Evolutionary conservation across 305 asterid genomes (phyloP), one percentile per base, ranked within the genome.

Genomic region (Euphrasia arctica): DNA sequence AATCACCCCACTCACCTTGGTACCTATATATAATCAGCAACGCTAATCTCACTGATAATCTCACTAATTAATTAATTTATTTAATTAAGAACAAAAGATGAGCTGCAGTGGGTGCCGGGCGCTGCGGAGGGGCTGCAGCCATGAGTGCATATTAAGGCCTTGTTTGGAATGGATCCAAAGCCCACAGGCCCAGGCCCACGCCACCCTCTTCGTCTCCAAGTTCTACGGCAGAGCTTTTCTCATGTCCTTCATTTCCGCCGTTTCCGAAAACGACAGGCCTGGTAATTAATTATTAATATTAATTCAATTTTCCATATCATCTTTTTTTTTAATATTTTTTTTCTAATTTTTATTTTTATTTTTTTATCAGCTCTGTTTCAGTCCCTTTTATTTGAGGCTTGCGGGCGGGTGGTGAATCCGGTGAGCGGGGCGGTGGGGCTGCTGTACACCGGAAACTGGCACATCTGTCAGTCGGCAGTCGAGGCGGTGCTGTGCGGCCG

Each of bases 81-180:
- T 39, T 6, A 36, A 36, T 5, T 5, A 6, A 6, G 2, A 4
- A 34, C 3, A 39, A 39, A 11, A 45, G 60, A 91, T 91, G 98
- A 91, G 98, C 81, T 91, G 96, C 89, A 91, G 83, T 61, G 98
- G 95, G 0, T 88, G 98, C 79, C 72, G 94, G 74, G 90, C 87
- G 15, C 69, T 91, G 3, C 69, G 98, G 60, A 73, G 84, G 74
- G 83, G 98, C 3, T 88, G 98, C 90, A 74, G 82, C 64, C 82
- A 77, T 0, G 61, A 75, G 0, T 88, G 96, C 78, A 71, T 80
- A 74, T 73, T 91, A 50, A 79, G 90, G 64, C 80, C 89, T 28
- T 91, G 96, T 82, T 85, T 91, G 95, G 94, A 70, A 2, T 84
- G 94, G 87, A 86, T 91, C 66, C 72, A 78, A 41, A 62, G 31